Evolutionary conservation across 192 early-diverging fungal species (phyloP), one percentile per base, ranked within the genome.

Genomic region (Coemansia asiatica): DNA sequence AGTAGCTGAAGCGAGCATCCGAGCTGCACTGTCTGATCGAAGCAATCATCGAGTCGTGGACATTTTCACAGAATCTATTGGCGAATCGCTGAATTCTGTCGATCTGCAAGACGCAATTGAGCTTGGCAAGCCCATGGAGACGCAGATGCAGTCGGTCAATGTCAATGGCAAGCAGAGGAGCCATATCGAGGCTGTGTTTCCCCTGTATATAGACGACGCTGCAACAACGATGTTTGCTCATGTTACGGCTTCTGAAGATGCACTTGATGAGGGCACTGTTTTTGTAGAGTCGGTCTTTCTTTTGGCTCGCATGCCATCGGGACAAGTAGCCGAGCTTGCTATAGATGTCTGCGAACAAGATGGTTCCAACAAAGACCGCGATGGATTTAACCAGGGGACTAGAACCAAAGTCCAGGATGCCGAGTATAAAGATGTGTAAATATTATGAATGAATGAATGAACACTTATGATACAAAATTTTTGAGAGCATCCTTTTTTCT

Each of bases 391-490:
- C 12, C 15, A 33, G 22, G 18, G n/a, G 23, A 16, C 9, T 2
- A 7, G 31, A 7, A 15, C 44, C 8, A 51, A 60, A 2, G 72
- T 71, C 8, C 31, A 48, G 21, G 77, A 80, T 56, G 77, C 77
- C 22, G 77, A 80, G 28, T 80, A 71, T 55, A 74, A 61, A 27
- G 72, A 80, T n/a, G 44, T 80, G 9, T 70, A 60, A 33, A 58
- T 35, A 9, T 53, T 53, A 10, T 53, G 46, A 48, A 48, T 48
- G 21, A 48, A 5, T 48, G 21, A n/a, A 48, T 2, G 21, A 15
- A 48, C n/a, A n/a, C n/a, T n/a, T n/a, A n/a, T n/a, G n/a, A n/a
- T n/a, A n/a, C n/a, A n/a, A n/a, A n/a, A 7, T 36, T 36, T 36
- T 36, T 36, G 6, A 36, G 13, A 36, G 6, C 13, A 36, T 36